These are phyloP conservation scores for Ustilago loliicola DNA, from an alignment of 1,284 basidiomycete genomes.

Conservation along the genomic window DNA sequence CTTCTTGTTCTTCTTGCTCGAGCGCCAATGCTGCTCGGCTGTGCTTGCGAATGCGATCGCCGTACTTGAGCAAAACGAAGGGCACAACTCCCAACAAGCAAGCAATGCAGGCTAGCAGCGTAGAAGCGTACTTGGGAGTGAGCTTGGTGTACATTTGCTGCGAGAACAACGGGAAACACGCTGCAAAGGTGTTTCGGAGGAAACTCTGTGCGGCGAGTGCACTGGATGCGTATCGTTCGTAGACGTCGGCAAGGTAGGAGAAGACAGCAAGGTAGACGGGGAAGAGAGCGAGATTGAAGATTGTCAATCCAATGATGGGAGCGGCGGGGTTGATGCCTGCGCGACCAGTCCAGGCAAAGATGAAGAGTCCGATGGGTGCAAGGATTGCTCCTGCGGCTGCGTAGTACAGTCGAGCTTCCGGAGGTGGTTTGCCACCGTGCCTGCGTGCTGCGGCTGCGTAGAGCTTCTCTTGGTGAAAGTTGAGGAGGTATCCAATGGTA, in stretches of 20 bases:
- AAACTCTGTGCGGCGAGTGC: slow-evolving; percentile 61
- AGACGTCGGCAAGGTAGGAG: slow-evolving; percentile 54
- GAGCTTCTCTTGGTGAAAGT: slow-evolving; percentile 71
- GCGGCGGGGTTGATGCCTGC: slow-evolving; percentile 39
- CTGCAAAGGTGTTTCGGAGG: slow-evolving; percentile 57
- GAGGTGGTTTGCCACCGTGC: slow-evolving; percentile 71
- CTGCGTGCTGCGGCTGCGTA: slow-evolving; percentile 43
- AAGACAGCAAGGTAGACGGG: slow-evolving; percentile 53
- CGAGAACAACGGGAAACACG: slow-evolving; percentile 53
- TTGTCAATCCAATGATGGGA: slow-evolving; percentile 51
- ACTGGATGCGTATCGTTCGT: slow-evolving; percentile 67
- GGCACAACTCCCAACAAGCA: slow-evolving; percentile 59
- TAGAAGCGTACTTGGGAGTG: slow-evolving; percentile 61
- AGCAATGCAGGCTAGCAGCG: slow-evolving; percentile 62
- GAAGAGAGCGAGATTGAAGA: slow-evolving; percentile 49
- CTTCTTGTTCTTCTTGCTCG: slow-evolving; percentile 48
- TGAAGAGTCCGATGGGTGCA: slow-evolving; percentile 56
- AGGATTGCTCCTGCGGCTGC: slow-evolving; percentile 53
- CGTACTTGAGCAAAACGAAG: slow-evolving; percentile 63
- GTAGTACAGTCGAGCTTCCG: slow-evolving; percentile 73
- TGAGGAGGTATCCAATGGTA: slow-evolving; percentile 78
- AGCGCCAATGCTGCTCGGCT: slow-evolving; percentile 54
- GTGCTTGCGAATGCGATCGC: slow-evolving; percentile 54
- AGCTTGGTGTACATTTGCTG: slow-evolving; percentile 57
- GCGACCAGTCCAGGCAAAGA: slow-evolving; percentile 57